A percentile compares a stretch with the other conserved stretches of the same genome.
Evolutionary conservation across 2,329 filamentous ascomycete genomes (phyloP).

Genomic region (Tolypocladium sp.): DNA sequence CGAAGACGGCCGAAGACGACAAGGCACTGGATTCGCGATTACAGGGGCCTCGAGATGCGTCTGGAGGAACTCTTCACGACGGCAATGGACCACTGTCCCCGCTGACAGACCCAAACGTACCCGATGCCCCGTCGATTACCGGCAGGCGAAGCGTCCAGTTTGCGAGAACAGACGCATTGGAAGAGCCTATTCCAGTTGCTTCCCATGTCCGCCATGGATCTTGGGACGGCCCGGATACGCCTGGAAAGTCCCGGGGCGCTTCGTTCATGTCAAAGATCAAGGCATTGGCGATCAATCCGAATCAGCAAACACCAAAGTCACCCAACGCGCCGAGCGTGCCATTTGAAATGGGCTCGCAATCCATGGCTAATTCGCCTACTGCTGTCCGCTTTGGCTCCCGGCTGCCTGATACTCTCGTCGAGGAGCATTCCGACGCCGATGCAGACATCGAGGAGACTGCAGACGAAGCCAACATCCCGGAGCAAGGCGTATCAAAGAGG

Average conservation of each 20-base stretch:
- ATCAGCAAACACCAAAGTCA: constrained; percentile 36
- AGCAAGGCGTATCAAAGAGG: constrained; percentile 31
- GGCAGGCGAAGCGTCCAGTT: constrained; percentile 65
- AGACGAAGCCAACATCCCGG: constrained; percentile 55
- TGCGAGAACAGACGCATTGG: constrained; percentile 43
- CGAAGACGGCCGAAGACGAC: background rate
- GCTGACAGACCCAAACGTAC: background rate
- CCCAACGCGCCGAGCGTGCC: constrained; percentile 16
- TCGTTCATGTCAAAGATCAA: constrained; percentile 74
- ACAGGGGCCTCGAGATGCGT: background rate
- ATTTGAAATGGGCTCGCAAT: constrained; percentile 26
- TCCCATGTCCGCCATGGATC: constrained; percentile 55
- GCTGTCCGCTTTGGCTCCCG: constrained; percentile 32
- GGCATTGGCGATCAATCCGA: constrained; percentile 53
- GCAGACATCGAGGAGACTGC: constrained; percentile 80
- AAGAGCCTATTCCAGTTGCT: constrained; percentile 27
- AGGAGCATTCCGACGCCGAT: constrained; percentile 38
- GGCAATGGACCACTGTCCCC: background rate
- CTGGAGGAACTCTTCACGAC: background rate
- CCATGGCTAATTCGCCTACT: constrained; percentile 39
- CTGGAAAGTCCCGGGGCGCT: constrained; percentile 48
- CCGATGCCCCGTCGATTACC: background rate
- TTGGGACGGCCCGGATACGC: constrained; percentile 54
- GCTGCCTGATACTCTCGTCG: constrained; percentile 44
- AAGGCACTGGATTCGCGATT: background rate